Evolutionary conservation across 2,329 filamentous ascomycete species (phyloP).

Genomic region (Rhynchosporium graminicola): DNA sequence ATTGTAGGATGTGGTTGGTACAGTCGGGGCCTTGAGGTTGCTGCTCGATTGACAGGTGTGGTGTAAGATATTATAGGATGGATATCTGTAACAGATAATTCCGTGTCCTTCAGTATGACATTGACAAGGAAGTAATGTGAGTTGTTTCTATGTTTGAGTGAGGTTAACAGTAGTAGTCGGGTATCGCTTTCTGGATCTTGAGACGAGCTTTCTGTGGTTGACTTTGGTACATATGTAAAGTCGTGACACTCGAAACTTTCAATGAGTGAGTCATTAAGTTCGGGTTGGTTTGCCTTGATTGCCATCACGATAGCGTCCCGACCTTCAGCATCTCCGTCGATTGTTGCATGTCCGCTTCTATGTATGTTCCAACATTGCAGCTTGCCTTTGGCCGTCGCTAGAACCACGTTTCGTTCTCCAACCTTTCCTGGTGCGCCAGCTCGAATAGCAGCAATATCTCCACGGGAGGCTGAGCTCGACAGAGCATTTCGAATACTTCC

Average conservation of each 20-base stretch:
- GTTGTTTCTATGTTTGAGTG: slow-evolving; percentile 52
- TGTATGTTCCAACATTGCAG: slow-evolving; percentile 88
- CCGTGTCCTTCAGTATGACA: slow-evolving; percentile 58
- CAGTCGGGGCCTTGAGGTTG: slow-evolving; percentile 60
- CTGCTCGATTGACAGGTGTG: slow-evolving; percentile 46
- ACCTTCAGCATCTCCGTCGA: slow-evolving; percentile 71
- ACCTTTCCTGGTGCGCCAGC: slow-evolving; percentile 70
- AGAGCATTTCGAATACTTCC: slow-evolving; percentile 79
- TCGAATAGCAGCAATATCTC: slow-evolving; percentile 78
- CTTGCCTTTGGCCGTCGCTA: slow-evolving; percentile 74
- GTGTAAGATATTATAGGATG: slow-evolving; percentile 68
- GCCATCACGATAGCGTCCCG: slow-evolving; percentile 63
- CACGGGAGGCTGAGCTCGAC: slow-evolving; percentile 67
- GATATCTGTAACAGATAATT: slow-evolving; percentile 62
- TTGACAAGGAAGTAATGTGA: slow-evolving; percentile 77
- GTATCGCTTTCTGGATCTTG: slow-evolving; percentile 54
- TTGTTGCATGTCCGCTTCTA: slow-evolving; percentile 79
- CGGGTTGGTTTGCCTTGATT: slow-evolving; percentile 57
- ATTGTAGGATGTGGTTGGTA: slow-evolving; percentile 78
- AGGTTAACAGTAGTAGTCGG: slow-evolving; percentile 63
- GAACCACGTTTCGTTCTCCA: slow-evolving; percentile 82
- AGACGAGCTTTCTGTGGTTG: slow-evolving; percentile 52
- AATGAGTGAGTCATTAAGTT: slow-evolving; percentile 50
- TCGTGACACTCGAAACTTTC: slow-evolving; percentile 75
- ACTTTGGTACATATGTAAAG: slow-evolving; percentile 68